Evolutionary conservation across 164 flowering plant genomes (phyloP).

Genomic region (Pachysandra terminalis): DNA sequence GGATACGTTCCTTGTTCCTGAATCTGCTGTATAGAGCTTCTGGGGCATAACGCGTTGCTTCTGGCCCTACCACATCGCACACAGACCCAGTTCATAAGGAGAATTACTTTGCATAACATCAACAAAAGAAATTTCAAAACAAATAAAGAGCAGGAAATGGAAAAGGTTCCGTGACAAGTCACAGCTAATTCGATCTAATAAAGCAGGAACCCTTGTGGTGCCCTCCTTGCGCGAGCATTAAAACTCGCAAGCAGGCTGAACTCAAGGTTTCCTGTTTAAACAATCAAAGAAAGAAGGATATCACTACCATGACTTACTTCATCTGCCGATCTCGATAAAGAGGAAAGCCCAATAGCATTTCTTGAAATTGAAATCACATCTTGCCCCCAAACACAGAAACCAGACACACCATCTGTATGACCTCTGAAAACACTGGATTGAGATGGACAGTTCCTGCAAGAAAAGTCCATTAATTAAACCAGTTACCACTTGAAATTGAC

Average conservation of each 20-base stretch:
- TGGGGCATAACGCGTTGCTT: slow-evolving; percentile 52
- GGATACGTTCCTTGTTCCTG: slow-evolving; percentile 61
- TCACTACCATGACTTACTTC: slow-evolving; percentile 43
- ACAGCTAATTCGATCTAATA: neutral
- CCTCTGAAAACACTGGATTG: slow-evolving; percentile 58
- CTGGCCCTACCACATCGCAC: slow-evolving; percentile 49
- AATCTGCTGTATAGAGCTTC: slow-evolving; percentile 59
- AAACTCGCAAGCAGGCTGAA: too few relatives aligned
- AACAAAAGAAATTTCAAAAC: too few relatives aligned
- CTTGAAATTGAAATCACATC: slow-evolving; percentile 82
- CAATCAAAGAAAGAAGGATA: neutral
- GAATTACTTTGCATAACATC: too few relatives aligned
- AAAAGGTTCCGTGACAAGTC: neutral
- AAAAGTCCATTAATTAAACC: neutral
- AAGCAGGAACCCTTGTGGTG: neutral
- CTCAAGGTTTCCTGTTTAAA: too few relatives aligned
- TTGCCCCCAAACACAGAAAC: slow-evolving; percentile 90
- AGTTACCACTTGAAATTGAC: neutral
- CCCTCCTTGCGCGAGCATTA: neutral
- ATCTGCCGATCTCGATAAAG: slow-evolving; percentile 53
- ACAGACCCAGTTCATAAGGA: neutral
- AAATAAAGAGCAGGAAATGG: neutral
- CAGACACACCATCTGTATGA: slow-evolving; percentile 72
- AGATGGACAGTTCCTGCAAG: slow-evolving; percentile 62
- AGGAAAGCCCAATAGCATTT: slow-evolving; percentile 81